phyloP scores from a whole-genome alignment of 2,329 filamentous ascomycete species.

The Nemania bipapillata region DNA sequence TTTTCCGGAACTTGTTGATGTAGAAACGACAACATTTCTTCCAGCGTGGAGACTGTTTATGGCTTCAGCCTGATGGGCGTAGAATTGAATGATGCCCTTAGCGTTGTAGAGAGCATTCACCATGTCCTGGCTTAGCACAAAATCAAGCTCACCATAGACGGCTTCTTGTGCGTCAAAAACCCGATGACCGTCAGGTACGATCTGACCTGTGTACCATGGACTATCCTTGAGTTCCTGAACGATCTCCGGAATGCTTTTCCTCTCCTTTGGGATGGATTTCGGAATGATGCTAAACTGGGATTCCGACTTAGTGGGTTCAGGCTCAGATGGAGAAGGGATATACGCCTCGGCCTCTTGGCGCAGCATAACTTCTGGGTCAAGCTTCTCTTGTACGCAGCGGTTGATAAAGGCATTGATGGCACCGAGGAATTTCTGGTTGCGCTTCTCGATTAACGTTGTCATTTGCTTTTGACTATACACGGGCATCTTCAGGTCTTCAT shows the following conservation, averaged over 20 bases:
- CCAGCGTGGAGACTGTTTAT: slow-evolving; percentile 88
- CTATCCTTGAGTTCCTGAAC: slow-evolving; percentile 82
- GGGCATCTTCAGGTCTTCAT: slow-evolving; percentile 89
- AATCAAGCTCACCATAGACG: slow-evolving; percentile 84
- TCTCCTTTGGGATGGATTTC: slow-evolving; percentile 78
- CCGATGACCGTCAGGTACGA: slow-evolving; percentile 91
- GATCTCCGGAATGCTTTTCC: slow-evolving; percentile 84
- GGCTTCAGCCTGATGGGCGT: slow-evolving; percentile 91
- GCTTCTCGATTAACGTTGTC: slow-evolving; percentile 86
- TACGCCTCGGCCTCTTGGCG: slow-evolving; percentile 66
- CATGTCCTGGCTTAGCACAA: slow-evolving; percentile 85
- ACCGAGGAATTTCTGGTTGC: slow-evolving; percentile 83
- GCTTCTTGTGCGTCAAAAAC: slow-evolving; percentile 88
- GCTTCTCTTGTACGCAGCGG: slow-evolving; percentile 70
- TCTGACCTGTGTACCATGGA: slow-evolving; percentile 90
- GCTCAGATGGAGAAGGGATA: slow-evolving; percentile 69
- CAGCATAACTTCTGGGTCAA: slow-evolving; percentile 76
- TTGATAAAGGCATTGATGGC: slow-evolving; percentile 83
- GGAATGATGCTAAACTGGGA: slow-evolving; percentile 65
- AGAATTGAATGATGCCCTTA: slow-evolving; percentile 84
- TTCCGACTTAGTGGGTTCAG: slow-evolving; percentile 49
- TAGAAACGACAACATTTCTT: slow-evolving; percentile 88
- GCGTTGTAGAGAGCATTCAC: slow-evolving; percentile 98
- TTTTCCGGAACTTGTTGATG: slow-evolving; percentile 95
- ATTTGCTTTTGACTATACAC: slow-evolving; percentile 94